These are phyloP conservation scores for Notholithocarpus densiflorus DNA, from an alignment of 306 rosid species.

Conservation along the genomic window DNA sequence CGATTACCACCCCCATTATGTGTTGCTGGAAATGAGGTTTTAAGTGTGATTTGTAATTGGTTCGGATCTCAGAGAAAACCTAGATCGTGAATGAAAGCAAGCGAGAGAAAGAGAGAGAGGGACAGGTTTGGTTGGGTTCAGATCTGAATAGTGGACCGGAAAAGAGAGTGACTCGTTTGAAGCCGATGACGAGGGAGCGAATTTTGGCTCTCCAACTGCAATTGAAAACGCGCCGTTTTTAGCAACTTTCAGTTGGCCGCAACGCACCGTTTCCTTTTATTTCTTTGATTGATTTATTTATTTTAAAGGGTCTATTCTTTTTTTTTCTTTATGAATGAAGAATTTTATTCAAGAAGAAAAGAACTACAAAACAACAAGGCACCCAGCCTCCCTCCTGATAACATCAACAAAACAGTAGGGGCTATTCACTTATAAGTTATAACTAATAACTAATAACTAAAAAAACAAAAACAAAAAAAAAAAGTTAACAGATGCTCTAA, in stretches of 20 bases:
- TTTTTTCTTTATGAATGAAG: neutral
- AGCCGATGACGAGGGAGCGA: neutral
- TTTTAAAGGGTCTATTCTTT: too few relatives aligned
- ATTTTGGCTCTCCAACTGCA: too few relatives aligned
- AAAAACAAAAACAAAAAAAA: too few relatives aligned
- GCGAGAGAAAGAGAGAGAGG: slow-evolving; percentile 4
- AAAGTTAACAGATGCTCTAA: too few relatives aligned
- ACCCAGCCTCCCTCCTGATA: too few relatives aligned
- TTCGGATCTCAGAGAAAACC: slow-evolving; percentile 34
- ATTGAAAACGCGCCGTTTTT: neutral
- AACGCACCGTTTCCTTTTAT: too few relatives aligned
- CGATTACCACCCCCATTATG: slow-evolving; percentile 76
- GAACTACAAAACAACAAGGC: too few relatives aligned
- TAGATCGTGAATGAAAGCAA: slow-evolving; percentile 19
- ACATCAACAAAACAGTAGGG: too few relatives aligned
- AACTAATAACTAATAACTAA: too few relatives aligned
- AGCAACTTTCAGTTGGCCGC: neutral
- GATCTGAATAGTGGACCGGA: neutral
- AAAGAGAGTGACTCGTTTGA: neutral
- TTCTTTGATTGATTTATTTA: too few relatives aligned
- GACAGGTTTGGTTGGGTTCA: neutral
- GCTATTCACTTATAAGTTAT: too few relatives aligned
- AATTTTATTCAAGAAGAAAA: too few relatives aligned
- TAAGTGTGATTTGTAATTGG: slow-evolving; percentile 1
- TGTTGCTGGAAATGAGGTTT: slow-evolving; percentile 3